These are phyloP conservation scores for Trichoderma sp. DNA, from an alignment of 2,329 filamentous ascomycete species.

Conservation along the genomic window DNA sequence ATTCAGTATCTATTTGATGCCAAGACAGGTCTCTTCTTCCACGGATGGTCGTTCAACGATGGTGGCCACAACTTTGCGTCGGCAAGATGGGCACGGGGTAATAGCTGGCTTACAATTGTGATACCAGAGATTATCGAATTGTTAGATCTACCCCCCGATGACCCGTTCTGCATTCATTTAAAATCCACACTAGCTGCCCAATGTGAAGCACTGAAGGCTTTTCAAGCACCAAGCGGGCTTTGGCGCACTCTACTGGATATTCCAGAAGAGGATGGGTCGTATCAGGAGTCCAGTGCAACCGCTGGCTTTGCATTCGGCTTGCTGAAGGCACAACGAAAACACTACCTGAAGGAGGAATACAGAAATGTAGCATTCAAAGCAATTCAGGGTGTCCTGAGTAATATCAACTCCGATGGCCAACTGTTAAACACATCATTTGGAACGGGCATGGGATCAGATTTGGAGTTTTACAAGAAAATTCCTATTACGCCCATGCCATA, in stretches of 20 bases:
- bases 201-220: conserved; percentile 2
- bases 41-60: conserved; percentile 11
- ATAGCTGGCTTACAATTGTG: conserved; percentile 13
- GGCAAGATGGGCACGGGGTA: conserved; percentile 6
- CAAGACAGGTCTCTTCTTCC: conserved; percentile 8
- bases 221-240: not conserved
- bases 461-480: conserved; percentile 15
- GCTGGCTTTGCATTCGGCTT: conserved; percentile 10
- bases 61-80: conserved; percentile 8
- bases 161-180: not conserved
- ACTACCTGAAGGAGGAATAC: not conserved
- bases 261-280: conserved; percentile 8
- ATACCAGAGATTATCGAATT: conserved; percentile 10
- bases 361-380: not conserved
- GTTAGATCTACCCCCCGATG: not conserved
- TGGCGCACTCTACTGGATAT: conserved; percentile 4
- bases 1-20: conserved; percentile 11
- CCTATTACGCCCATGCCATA: conserved; percentile 6
- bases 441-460: not conserved
- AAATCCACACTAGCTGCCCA: not conserved
- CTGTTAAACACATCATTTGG: conserved; percentile 11
- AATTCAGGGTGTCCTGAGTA: not conserved
- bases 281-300: conserved; percentile 3
- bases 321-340: not conserved
- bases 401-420: not conserved